These are phyloP conservation scores for Neonectria neomacrospora DNA, from an alignment of 2,329 filamentous ascomycete species.

Conservation along the genomic window DNA sequence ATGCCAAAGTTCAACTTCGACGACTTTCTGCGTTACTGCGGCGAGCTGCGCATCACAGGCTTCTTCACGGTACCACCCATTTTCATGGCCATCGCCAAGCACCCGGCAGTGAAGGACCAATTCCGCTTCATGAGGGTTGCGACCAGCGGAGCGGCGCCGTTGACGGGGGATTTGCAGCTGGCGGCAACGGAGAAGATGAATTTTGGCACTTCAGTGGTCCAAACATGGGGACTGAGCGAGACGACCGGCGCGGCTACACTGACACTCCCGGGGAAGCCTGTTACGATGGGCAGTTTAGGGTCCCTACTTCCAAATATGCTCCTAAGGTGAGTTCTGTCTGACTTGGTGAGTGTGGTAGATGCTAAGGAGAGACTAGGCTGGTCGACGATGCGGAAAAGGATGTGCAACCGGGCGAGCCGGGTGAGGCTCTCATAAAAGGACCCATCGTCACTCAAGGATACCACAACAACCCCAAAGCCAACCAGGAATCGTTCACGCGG, in stretches of 20 bases:
- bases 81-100: constrained; percentile 68
- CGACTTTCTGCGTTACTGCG: constrained; percentile 64
- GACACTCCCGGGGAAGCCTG: constrained; percentile 53
- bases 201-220: constrained; percentile 54
- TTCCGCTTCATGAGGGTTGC: constrained; percentile 62
- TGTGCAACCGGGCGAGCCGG: constrained; percentile 55
- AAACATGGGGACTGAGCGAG: constrained; percentile 70
- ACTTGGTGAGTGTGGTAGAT: not conserved
- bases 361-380: constrained; percentile 42
- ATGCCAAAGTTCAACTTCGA: constrained; percentile 69
- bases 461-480: constrained; percentile 74
- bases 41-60: constrained; percentile 60
- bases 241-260: constrained; percentile 61
- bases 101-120: constrained; percentile 64
- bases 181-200: constrained; percentile 62
- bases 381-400: constrained; percentile 55
- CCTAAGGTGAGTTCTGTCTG: constrained; percentile 38
- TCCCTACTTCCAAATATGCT: constrained; percentile 44
- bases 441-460: constrained; percentile 80
- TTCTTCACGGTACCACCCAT: constrained; percentile 72
- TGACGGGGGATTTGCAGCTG: constrained; percentile 64
- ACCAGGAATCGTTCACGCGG: constrained; percentile 64
- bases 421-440: constrained; percentile 75
- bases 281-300: constrained; percentile 59
- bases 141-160: constrained; percentile 65